Evolutionary conservation across 2,329 filamentous ascomycete species (phyloP), one percentile per base, ranked within the genome.

Genomic region (Drechslerella dactyloides): DNA sequence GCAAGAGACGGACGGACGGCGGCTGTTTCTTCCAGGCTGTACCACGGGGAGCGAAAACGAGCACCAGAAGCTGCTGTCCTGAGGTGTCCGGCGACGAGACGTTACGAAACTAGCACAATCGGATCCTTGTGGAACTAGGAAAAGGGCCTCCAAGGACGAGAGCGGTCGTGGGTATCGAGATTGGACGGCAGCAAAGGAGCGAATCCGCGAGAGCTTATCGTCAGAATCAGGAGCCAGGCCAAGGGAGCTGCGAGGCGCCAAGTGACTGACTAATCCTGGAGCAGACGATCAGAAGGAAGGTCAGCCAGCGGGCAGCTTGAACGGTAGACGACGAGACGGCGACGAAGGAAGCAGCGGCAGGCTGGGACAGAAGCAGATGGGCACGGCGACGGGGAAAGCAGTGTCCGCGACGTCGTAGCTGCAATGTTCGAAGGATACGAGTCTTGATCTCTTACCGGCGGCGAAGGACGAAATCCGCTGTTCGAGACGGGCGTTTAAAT

Each of bases 51-150:
- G 3, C n/a, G 4, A 42, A 42, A 15, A 42, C 11, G 11, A 15
- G n/a, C 15, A 13, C n/a, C 37, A 15, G n/a, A 42, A 33, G 27
- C 27, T 33, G 8, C 27, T 8, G 27, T 33, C 27, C 27, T 33
- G 37, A 42, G n/a, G 37, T 6, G 13, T 37, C 33, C 33, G 13
- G 33, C 33, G 33, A 37, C 33, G 33, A 37, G 13, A 51, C 21
- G 40, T 17, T 56, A 44, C 56, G 57, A 48, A 62, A 62, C 44
- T 19, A 61, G 51, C 50, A 64, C 52, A 63, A 61, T 70, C 57
- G 55, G 56, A 63, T 62, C 40, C 58, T 61, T 61, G 50, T 56
- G 60, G 64, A 60, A 61, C 60, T 57, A 17, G 56, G 27, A 52
- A 46, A 42, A 21, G 33, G 52, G 19, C 8, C 27, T 33, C 27